Base-by-base conservation (phyloP, 805 yeast genomes). In the Helenozyma rhizophorensis region DNA sequence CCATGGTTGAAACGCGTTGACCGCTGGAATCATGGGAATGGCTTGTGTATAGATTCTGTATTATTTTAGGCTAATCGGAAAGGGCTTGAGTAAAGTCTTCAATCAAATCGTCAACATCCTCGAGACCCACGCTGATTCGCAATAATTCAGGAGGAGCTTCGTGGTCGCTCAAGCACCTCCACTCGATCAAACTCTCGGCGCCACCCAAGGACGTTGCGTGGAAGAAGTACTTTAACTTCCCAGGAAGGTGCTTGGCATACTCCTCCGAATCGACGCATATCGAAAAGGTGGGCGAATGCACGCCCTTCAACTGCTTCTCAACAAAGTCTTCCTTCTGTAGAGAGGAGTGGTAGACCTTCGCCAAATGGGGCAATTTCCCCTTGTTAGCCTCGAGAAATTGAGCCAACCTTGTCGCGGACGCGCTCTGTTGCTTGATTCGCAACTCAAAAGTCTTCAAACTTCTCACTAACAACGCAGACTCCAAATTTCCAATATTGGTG, bases 151-250 rank as follows among this genome's bases (percentile, higher is more conserved):
- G 70, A 14, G 72, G 65, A 10, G 79, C 81, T 4, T 60, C 43
- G 2, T 72, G 53, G 51, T 87, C 68, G 15, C 82, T 72, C 60
- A 89, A 51, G 0, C 86, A 80, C 52, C 96, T 76, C 95, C 96
- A 87, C 58, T 89, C 97, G 36, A 89, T 77, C 50, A 88, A 64
- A 28, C 94, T 82, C 59, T 90, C 97, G 10, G 83, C 85, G 14
- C 97, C 96, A 24, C 97, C 97, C 17, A 90, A 65, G 2, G 96
- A 86, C 1, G 96, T 88, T 4, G 96, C 95, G 59, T 89, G 97
- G 46, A 80, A 82, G 64, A 88, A 87, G 42, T 73, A 74, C 45
- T 76, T 72, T 38, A 87, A 62, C 38, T 66, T 72, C 3, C 80
- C 65, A 6, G 95, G 94, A 11, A 89, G 62, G 8, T 47, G 34